Conservation (phyloP, 345 rosid species). For the Aethionema arabicum region DNA sequence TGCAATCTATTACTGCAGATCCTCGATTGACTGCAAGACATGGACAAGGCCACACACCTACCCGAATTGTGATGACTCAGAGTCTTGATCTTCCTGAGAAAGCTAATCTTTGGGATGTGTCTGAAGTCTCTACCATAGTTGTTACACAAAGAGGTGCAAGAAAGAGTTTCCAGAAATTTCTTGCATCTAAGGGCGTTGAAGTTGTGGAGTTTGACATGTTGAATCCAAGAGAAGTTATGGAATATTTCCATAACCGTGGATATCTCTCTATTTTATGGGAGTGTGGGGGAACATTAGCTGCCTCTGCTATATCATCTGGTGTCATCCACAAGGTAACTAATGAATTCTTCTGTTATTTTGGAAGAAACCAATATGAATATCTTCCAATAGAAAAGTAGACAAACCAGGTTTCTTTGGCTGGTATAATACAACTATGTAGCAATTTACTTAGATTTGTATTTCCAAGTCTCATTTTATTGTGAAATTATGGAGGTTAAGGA, state of each 20-base stretch:
- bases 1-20: slow-evolving; percentile 45
- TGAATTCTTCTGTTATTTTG: not conserved
- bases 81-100: slow-evolving; percentile 84
- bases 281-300: slow-evolving; percentile 89
- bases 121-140: slow-evolving; percentile 78
- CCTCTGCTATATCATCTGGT: slow-evolving; percentile 87
- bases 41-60: slow-evolving; percentile 88
- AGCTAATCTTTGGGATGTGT: slow-evolving; percentile 87
- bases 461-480: not conserved
- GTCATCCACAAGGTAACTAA: slow-evolving; percentile 78
- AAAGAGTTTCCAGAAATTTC: slow-evolving; percentile 75
- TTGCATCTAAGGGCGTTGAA: slow-evolving; percentile 88
- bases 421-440: not conserved
- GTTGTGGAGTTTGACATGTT: slow-evolving; percentile 95
- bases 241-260: slow-evolving; percentile 86
- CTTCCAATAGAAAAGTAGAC: not conserved
- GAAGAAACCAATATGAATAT: not conserved
- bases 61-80: slow-evolving; percentile 75
- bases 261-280: slow-evolving; percentile 95
- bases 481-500: slow-evolving; percentile 1
- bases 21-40: slow-evolving; percentile 86
- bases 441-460: not conserved
- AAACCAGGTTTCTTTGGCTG: not conserved
- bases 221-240: slow-evolving; percentile 93
- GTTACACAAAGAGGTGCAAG: slow-evolving; percentile 92